These are phyloP conservation scores for Hansenula anomala DNA, from an alignment of 1,139 yeast genomes.

Conservation along the genomic window DNA sequence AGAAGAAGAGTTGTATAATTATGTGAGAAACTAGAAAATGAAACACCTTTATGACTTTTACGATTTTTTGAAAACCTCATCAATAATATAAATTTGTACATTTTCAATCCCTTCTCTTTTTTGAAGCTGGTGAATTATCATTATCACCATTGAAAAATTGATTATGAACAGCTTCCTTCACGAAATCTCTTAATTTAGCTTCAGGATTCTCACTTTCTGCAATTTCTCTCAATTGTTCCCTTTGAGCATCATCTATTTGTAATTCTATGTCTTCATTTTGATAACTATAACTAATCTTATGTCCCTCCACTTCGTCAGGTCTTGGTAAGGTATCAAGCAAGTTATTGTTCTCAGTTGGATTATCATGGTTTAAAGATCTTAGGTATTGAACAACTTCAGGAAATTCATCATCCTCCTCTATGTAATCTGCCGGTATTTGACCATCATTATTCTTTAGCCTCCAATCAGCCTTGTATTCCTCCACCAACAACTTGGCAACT, in stretches of 20 bases:
- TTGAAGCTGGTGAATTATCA: conserved; percentile 16
- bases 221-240: conserved; percentile 63
- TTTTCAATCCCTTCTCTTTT: conserved; percentile 23
- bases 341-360: conserved; percentile 7
- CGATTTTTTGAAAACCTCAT: neutral
- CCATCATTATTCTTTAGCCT: conserved; percentile 65
- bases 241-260: conserved; percentile 47
- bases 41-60: conserved; percentile 4
- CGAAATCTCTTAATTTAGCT: conserved; percentile 65
- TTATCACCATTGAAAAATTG: conserved; percentile 26
- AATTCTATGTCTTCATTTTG: conserved; percentile 36
- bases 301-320: conserved; percentile 43
- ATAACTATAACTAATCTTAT: conserved; percentile 53
- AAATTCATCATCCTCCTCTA: conserved; percentile 81
- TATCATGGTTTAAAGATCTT: conserved; percentile 39
- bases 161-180: conserved; percentile 59
- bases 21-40: conserved; percentile 8
- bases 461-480: conserved; percentile 62
- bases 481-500: conserved; percentile 62
- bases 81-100: no score
- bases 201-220: conserved; percentile 75
- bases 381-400: conserved; percentile 73
- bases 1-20: conserved; percentile 21
- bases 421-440: conserved; percentile 59
- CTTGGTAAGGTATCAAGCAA: conserved; percentile 33